Percentiles rank a stretch among this genome's conserved stretches.
These are phyloP conservation scores for Salpingoeca rosetta DNA, from an alignment of 78 protist species.

Conservation along the genomic window DNA sequence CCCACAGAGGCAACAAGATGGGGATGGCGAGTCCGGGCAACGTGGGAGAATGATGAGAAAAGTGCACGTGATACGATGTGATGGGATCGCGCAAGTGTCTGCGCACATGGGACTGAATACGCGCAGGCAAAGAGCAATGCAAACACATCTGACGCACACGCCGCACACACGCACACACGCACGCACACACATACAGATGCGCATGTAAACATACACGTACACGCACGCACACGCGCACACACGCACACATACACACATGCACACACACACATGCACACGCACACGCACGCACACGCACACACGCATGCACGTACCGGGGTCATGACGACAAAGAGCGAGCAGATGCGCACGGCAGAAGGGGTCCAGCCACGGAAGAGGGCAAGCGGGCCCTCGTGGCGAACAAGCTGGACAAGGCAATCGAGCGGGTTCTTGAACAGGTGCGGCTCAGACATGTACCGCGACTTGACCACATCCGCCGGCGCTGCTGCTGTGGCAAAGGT, in stretches of 20 bases:
- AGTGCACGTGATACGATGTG: not conserved
- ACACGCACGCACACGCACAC: not conserved
- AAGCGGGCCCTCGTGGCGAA: slow-evolving; percentile 7
- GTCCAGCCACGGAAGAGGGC: slow-evolving; percentile 19
- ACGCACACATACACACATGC: not conserved
- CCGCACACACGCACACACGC: no score
- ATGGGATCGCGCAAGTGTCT: no score
- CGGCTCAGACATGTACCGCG: slow-evolving; percentile 12
- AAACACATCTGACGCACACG: not conserved
- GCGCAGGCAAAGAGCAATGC: not conserved
- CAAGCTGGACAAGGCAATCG: slow-evolving; percentile 20
- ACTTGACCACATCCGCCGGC: slow-evolving; percentile 37
- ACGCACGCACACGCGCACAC: not conserved
- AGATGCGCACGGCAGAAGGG: slow-evolving; percentile 7
- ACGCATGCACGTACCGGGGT: not conserved
- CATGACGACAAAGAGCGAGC: slow-evolving; percentile 23
- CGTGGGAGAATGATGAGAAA: not conserved
- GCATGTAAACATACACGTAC: no score
- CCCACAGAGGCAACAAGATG: not conserved
- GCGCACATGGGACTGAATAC: not conserved
- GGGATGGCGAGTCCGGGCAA: no score
- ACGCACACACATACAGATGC: no score
- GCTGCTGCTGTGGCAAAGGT: not conserved
- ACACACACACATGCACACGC: not conserved
- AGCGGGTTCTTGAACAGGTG: not conserved